Base-by-base conservation (phyloP, 2,329 filamentous ascomycete genomes). In the Colletotrichum cereale region DNA sequence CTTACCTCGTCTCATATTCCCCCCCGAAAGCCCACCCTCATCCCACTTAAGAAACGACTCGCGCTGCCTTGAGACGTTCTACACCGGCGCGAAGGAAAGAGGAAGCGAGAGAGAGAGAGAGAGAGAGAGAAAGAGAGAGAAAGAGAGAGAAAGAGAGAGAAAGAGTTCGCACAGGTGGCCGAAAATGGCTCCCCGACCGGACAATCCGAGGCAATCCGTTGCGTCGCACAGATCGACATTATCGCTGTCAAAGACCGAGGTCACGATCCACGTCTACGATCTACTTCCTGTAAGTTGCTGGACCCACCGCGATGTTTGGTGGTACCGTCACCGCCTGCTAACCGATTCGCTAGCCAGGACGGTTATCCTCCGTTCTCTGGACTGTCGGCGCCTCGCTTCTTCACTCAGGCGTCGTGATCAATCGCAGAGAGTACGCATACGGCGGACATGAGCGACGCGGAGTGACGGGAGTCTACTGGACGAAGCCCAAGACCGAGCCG, bases 391-490 rank as follows among this genome's bases (percentile, higher is more conserved):
- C 91, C 56, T 93, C 91, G 6, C 89, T 97, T 42, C 88, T 96
- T 6, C 94, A 97, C 80, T 93, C 93, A 0, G 94, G 93, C 63
- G 92, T 97, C 65, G 93, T 95, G 50, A 93, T 96, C 81, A 91
- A 91, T 79, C 89, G 91, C 75, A 89, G 86, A 74, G 94, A 97
- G 84, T 97, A 96, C 79, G 94, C 94, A 29, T 97, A 94, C 77
- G 94, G 94, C 53, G 94, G 94, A 1, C 94, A 97, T 79, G 90
- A 93, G 78, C 88, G 88, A 75, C 88, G 84, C 61, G 88, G 88
- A 31, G 81, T 91, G 67, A 96, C 92, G 5, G 94, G 94, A 60
- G 93, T 97, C 11, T 97, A 96, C 83, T 95, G 91, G 90, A 96
- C 93, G 21, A 90, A 86, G 73, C 93, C 94, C 1, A 87, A 86